Evolutionary conservation across 495 filamentous ascomycete species (phyloP), one percentile per base, ranked within the genome.

Genomic region (Trichoderma parareesei): DNA sequence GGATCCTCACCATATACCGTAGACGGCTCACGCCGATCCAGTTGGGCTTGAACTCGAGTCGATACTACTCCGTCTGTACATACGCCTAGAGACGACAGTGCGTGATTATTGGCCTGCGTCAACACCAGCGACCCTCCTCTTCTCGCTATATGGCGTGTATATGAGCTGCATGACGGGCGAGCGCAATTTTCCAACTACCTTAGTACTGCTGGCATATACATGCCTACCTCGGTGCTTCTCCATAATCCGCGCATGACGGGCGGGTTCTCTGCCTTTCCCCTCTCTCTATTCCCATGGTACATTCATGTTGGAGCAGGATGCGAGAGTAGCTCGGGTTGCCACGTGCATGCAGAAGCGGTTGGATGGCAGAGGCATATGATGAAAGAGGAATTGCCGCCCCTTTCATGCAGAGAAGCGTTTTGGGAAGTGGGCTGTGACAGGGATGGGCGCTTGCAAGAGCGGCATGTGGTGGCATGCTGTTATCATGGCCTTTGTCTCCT

Each of bases 281-380:
- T 8, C 4, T 57, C 20, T 57, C 10, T 57, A 35, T 37, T 37
- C 10, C 10, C 9, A 27, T 57, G 10, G 8, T 33, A 57, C 9
- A 37, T 35, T 48, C 10, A 27, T 0, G 27, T 27, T 27, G 27
- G 27, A 27, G 27, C 27, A 27, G 27, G 27, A 27, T 27, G 27
- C 27, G 11, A 14, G 44, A 48, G 16, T 48, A 5, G 44, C 44
- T 48, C 44, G 44, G 44, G 44, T 14, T 14, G 44, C 53, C 53
- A 57, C 53, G 53, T 57, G 53, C 53, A 57, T 57, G 53, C 53
- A 57, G 53, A 57, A 35, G 53, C 53, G 53, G 53, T 37, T 57
- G 33, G 53, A 57, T 27, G 37, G 53, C 53, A 57, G 53, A 33
- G 7, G n/a, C 6, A 33, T 27, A 18, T 27, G 46, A 14, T 33